Base-by-base conservation (phyloP, 805 yeast genomes). In the Barnettozyma wickerhamii region DNA sequence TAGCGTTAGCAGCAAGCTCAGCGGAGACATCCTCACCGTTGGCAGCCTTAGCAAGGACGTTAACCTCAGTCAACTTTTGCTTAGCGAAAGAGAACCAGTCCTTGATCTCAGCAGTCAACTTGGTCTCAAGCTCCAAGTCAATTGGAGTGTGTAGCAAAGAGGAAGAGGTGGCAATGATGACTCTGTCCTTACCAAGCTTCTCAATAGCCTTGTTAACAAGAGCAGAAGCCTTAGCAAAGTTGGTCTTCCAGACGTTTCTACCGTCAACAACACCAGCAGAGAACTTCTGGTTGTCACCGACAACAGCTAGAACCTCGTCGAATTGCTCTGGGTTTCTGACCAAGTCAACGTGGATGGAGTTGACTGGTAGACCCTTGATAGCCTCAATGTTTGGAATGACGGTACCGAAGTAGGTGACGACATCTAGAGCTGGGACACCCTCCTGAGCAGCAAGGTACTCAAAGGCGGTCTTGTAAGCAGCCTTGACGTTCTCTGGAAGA, bases 171-270 rank as follows among this genome's bases (percentile, higher is more conserved):
- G 97, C 84, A 56, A 86, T 95, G 57, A 86, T 68, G 53, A 88
- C 93, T 68, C 86, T 81, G 59, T 84, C 90, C 50, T 78, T 73
- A 67, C 96, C 96, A 56, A 93, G 72, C 73, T 83, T 83, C 55
- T 70, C 81, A 62, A 87, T 75, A 57, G 96, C 97, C 69, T 79
- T 75, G 65, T 83, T 74, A 59, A 88, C 95, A 51, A 84, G 64
- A 50, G 71, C 85, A 63, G 89, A 72, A 55, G 99, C 95, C 72
- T 81, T 80, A 62, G 93, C 67, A 63, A 84, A 87, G 77, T 93
- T 84, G 69, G 95, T 84, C 81, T 93, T 93, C 99, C 99, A 93
- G 73, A 93, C 88, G 83, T 93, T 93, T 81, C 99, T 89, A 74
- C 99, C 99, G 62, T 89, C 95, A 62, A 93, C 90, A 59, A 93